These are phyloP conservation scores for Diplocarpon mali DNA, from an alignment of 2,329 filamentous ascomycete species.

Conservation along the genomic window DNA sequence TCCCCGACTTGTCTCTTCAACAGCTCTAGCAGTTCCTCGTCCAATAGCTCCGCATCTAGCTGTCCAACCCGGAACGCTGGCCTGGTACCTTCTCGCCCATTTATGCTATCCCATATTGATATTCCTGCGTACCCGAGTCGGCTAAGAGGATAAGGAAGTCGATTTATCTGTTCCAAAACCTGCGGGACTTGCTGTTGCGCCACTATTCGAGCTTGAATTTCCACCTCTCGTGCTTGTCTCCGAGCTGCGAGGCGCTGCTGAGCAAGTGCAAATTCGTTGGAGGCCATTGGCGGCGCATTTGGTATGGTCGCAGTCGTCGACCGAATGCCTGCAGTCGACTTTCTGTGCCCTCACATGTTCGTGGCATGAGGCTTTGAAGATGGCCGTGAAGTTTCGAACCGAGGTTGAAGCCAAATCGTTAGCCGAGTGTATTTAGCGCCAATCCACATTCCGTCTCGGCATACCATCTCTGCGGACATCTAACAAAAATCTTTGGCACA, in stretches of 20 bases:
- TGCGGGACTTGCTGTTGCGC: slow-evolving; percentile 40
- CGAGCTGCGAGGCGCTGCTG: slow-evolving; percentile 78
- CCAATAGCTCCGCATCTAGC: slow-evolving; percentile 87
- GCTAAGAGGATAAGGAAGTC: slow-evolving; percentile 52
- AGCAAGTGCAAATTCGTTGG: slow-evolving; percentile 62
- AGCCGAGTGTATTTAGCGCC: neutral
- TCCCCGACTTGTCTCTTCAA: slow-evolving; percentile 79
- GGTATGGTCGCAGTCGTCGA: slow-evolving; percentile 20
- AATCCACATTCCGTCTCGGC: no score
- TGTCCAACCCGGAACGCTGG: slow-evolving; percentile 91
- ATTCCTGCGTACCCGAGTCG: slow-evolving; percentile 38
- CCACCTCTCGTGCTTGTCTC: slow-evolving; percentile 62
- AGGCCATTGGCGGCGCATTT: slow-evolving; percentile 24
- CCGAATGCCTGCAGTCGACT: neutral
- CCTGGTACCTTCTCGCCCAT: slow-evolving; percentile 64
- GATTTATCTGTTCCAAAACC: slow-evolving; percentile 42
- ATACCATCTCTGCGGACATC: no score
- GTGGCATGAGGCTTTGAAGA: slow-evolving; percentile 56
- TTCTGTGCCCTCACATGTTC: neutral
- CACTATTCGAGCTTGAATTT: slow-evolving; percentile 45
- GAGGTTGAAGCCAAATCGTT: slow-evolving; percentile 51
- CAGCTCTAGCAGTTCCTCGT: slow-evolving; percentile 82
- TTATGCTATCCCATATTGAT: slow-evolving; percentile 57
- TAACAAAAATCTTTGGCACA: no score
- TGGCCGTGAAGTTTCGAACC: slow-evolving; percentile 69